Base-by-base conservation (phyloP, 2,329 filamentous ascomycete genomes). In the Xylaria sp. region DNA sequence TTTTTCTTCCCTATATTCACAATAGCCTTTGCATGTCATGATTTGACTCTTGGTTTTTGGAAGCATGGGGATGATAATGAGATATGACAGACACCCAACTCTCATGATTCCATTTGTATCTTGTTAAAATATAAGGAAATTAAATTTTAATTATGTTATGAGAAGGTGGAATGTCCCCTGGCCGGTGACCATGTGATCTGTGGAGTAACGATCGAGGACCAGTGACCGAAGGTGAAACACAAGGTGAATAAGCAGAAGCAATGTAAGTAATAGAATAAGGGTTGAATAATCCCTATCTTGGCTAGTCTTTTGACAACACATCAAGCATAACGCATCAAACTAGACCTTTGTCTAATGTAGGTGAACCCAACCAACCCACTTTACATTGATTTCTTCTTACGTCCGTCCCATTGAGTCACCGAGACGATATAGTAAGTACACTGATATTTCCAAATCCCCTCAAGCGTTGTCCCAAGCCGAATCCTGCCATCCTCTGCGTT, bases 21-120 rank as follows among this genome's bases (percentile, higher is more conserved):
- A 56, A 34, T 55, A 46, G 60, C 18, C 54, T 15, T 57, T 62
- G 54, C 67, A 61, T 63, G 64, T 56, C 25, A 51, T 51, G 63
- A 51, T 55, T 39, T 58, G 25, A 48, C 50, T 65, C 25, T 50
- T 48, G 41, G 66, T 62, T 52, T 60, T 58, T 60, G 31, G 39
- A 60, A 65, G 64, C 57, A 66, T 59, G 55, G 20, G 48, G 39
- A 57, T 55, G 56, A 66, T 72, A 28, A 72, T 65, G 70, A 72
- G 70, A 51, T 60, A 71, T 28, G 69, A 71, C 56, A 50, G 69
- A 71, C 56, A 50, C 25, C 25, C 23, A 55, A 50, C 59, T 44
- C n/a, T 28, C 56, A n/a, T 23, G 63, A 60, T 60, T 57, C 66
- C 12, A 50, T 67, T 44, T 67, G 39, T 69, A 63, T 20, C 64